Base-by-base conservation (phyloP, 257 asterid genomes). In the Echites panduratus region DNA sequence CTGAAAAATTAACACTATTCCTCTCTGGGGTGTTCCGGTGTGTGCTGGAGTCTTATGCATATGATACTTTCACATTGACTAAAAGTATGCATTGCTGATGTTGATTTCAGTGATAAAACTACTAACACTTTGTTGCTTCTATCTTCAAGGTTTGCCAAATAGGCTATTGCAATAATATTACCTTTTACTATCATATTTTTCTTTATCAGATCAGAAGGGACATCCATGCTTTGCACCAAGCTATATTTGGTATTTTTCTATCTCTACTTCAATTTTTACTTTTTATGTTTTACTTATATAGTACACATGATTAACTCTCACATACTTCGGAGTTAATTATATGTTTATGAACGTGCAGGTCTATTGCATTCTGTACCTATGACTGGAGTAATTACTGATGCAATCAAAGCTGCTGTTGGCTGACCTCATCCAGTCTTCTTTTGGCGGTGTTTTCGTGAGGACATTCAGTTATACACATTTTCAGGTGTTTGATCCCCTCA, bases 371-470 rank as follows among this genome's bases (percentile, higher is more conserved):
- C 98, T 78, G 96, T 91, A 17, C 89, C 91, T 61, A 84, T 93
- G 69, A 80, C 95, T 68, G 93, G 80, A 57, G 98, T 91, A 80
- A 76, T 93, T 52, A 91, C 96, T 70, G 98, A 93, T 83, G 92
- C 97, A 67, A 90, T 93, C 64, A 93, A 93, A 87, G 97, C 89
- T 85, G 98, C 96, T 56, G 98, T 93, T 82, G 98, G 98, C 71
- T 88, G 98, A 56, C 98, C 97, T 83, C 96, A 97, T 47, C 98
- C 98, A 5, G 98, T 91, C 77, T 93, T 93, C 87, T 93, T 89
- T 50, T 93, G 98, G 98, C 95, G 98, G 52, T 91, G 98, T 85
- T 93, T 93, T 77, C 98, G 97, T 80, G 62, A 26, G 13, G 43
- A 49, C 27, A 13, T 61, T 32, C 45, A 29, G 22, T 61, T 24